Evolutionary conservation across 192 early-diverging fungal genomes (phyloP), one percentile per base, ranked within the genome.

Genomic region (Backusella psychrophila): DNA sequence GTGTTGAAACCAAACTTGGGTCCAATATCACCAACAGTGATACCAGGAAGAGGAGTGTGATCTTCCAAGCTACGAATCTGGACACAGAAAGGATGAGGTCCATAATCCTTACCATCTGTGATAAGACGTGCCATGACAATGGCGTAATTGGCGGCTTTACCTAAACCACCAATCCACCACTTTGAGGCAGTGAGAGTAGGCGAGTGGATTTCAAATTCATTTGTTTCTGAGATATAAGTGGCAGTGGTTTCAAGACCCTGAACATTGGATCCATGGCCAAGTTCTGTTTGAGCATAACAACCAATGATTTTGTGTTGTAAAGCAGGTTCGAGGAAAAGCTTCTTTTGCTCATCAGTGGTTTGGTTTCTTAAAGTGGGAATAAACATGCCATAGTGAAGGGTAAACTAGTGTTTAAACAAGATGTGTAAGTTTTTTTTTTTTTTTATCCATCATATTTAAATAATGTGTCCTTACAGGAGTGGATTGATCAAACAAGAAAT

Each of bases 161-260:
- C 94, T 29, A 96, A 85, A 31, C 91, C 92, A 56, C 94, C 95
- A 42, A 91, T 87, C 95, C 95, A 96, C 93, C 94, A 96, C 82
- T 96, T 96, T 82, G 88, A 81, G 0, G 94, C 86, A 42, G 93
- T 92, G 56, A 95, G 80, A 70, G 81, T 87, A 31, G 95, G 95
- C 36, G 90, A 88, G 77, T 96, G 92, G 65, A 96, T 84, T 74
- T 94, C 95, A 70, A 95, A 96, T 85, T 96, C 92, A 76, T 95
- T 87, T 4, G 93, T 95, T 80, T 92, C 93, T 4, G 91, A 89
- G 49, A 93, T 85, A 71, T 89, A 95, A 1, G 93, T 95, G 68
- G 94, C 94, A 0, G 93, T 94, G 35, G 95, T 96, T 86, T 96
- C 95, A 31, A 96, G 86, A 3, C 93, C 95, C 87, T 94, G 92